Base-by-base conservation (phyloP, 2,329 filamentous ascomycete genomes). In the Diaporthe vexans region DNA sequence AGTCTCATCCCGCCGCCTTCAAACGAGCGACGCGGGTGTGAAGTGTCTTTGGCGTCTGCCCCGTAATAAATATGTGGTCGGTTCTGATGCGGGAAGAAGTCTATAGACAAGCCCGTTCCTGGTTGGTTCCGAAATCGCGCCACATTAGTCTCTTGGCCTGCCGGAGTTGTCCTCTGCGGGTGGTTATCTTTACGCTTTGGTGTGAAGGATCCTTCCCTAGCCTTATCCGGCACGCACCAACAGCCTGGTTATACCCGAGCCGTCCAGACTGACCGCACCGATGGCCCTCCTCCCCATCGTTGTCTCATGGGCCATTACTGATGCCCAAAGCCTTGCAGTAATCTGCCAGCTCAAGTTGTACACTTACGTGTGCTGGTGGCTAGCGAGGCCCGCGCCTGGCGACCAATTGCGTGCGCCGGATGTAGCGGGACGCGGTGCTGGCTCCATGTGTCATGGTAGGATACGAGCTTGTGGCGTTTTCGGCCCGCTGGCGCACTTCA, bases 91-190 rank as follows among this genome's bases (percentile, higher is more conserved):
- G 40, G 59, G 29, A 33, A 63, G 58, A 9, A 48, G 17, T 43
- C 40, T n/a, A 63, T n/a, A 33, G 26, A 63, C 24, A 63, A 63
- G 21, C 15, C 59, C 24, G 40, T n/a, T 46, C 29, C 24, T 26
- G 59, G 40, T 48, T 46, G 40, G 24, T 19, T 48, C 59, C 59
- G 40, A 63, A 21, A 26, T 63, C 24, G 59, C 40, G 59, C 59
- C 40, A 63, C 40, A 48, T 48, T 63, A 63, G 59, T 15, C 26
- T 48, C 59, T 63, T 63, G 59, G 59, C 59, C 59, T 63, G 59
- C 40, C 59, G 59, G 59, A 63, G 37, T 63, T 29, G 58, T 43
- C 3, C 35, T 24, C 33, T 40, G 13, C 35, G 57, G 57, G 37
- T 61, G 24, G 37, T 46, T 43, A 61, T 61, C 37, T 61, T 17